These are phyloP conservation scores for Fusarium armeniacum DNA, from an alignment of 2,329 filamentous ascomycete genomes.

Conservation along the genomic window DNA sequence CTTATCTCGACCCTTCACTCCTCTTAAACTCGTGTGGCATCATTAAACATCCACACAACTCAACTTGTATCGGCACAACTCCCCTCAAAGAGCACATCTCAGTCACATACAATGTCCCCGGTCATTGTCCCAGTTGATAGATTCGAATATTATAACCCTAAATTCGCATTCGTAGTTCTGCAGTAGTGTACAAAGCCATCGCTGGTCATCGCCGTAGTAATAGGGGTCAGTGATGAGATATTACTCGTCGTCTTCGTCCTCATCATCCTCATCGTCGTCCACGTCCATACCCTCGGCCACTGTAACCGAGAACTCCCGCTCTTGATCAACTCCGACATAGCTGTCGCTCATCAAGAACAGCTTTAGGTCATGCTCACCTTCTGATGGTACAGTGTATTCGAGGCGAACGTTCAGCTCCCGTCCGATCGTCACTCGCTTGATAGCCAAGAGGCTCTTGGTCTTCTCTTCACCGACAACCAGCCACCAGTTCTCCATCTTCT, in stretches of 20 bases:
- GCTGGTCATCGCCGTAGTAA: conserved; percentile 36
- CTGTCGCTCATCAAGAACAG: conserved; percentile 97
- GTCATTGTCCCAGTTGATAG: conserved; percentile 36
- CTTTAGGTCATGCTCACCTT: conserved; percentile 89
- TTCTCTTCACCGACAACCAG: conserved; percentile 94
- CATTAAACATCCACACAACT: conserved; percentile 51
- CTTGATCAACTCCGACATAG: conserved; percentile 97
- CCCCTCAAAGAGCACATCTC: conserved; percentile 47
- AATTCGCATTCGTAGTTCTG: conserved; percentile 51
- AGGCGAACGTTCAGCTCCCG: conserved; percentile 82
- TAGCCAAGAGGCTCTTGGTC: conserved; percentile 87
- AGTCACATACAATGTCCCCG: conserved; percentile 35
- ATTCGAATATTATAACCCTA: conserved; percentile 48
- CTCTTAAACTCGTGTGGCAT: conserved; percentile 50
- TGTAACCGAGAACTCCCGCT: conserved; percentile 86
- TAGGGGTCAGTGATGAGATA: conserved; percentile 32
- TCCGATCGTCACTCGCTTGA: conserved; percentile 93
- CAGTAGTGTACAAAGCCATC: conserved; percentile 53
- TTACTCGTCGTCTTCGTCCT: conserved; percentile 62
- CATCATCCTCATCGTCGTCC: conserved; percentile 88
- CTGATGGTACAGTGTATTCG: conserved; percentile 87
- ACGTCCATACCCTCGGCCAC: conserved; percentile 96
- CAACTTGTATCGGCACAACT: conserved; percentile 51
- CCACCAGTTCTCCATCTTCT: conserved; percentile 99
- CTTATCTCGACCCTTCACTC: conserved; percentile 39